Base-by-base conservation (phyloP, 345 rosid genomes). In the Firmiana major region DNA sequence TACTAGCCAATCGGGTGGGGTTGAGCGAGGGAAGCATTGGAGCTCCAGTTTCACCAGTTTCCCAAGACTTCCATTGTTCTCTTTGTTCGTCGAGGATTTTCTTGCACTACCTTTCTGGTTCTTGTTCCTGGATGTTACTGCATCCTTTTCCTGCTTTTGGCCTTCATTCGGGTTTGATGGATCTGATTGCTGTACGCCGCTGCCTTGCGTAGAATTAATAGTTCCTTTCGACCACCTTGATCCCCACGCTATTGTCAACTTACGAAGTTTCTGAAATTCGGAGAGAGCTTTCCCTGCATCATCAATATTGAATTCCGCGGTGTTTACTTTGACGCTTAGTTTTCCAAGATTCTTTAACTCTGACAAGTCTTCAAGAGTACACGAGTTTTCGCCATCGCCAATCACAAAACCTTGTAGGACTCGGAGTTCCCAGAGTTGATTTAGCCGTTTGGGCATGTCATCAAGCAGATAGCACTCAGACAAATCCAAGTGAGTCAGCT, bases 401-500 rank as follows among this genome's bases (percentile, higher is more conserved):
- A 86, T 71, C 55, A 84, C 76, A 72, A 86, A 84, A 13, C 87
- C 89, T 72, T 82, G 79, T 9, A 86, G 73, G 5, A 86, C 83
- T 62, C 74, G 78, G 64, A 86, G 84, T 28, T 71, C 1, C 5
- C 45, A 7, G 15, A 86, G 86, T 24, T 48, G 40, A 40, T 24
- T 68, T 12, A 86, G 60, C 48, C 76, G 75, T 64, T 60, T 77
- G 42, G 89, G 87, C 80, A 86, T 73, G 9, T 54, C 22, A 34
- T 84, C 87, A 3, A 86, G 53, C 83, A 86, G 75, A 70, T 84
- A 77, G 62, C 89, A 86, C 28, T 79, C 84, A 2, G 86, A 84
- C 9, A 84, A 51, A 22, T 82, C 87, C 81, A 87, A 72, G 63
- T 73, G 73, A 9, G 72, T 77, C 65, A 87, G 85, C 28, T 55